Conservation (phyloP, 1,139 yeast species). For the Scheffersomyces insectosa region DNA sequence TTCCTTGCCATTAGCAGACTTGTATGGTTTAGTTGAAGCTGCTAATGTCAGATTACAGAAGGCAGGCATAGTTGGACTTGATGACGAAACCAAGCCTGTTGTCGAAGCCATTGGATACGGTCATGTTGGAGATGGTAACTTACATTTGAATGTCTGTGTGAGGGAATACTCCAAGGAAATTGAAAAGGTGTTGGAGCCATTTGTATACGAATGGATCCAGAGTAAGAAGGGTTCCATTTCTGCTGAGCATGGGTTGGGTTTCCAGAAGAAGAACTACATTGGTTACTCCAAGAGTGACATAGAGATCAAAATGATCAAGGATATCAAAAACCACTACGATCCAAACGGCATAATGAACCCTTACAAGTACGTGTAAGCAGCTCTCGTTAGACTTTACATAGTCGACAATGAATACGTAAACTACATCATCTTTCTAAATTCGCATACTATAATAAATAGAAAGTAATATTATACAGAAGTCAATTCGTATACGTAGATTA, state of each 20-base stretch:
- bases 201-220: slow-evolving; percentile 87
- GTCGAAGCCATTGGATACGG: slow-evolving; percentile 92
- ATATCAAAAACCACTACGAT: slow-evolving; percentile 76
- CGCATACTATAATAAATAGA: slow-evolving; percentile 1
- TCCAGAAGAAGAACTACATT: slow-evolving; percentile 89
- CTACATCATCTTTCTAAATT: background rate
- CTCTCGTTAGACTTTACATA: background rate
- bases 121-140: slow-evolving; percentile 93
- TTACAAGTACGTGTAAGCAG: slow-evolving; percentile 67
- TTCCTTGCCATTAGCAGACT: slow-evolving; percentile 75
- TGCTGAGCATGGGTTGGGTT: slow-evolving; percentile 97
- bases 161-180: slow-evolving; percentile 75
- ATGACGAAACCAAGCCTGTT: slow-evolving; percentile 71
- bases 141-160: slow-evolving; percentile 91
- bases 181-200: slow-evolving; percentile 83
- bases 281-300: slow-evolving; percentile 75
- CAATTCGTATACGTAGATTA: slow-evolving; percentile 5
- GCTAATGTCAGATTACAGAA: slow-evolving; percentile 57
- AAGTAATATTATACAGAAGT: background rate
- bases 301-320: slow-evolving; percentile 73
- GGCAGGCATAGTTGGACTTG: slow-evolving; percentile 62
- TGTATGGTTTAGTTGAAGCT: slow-evolving; percentile 80
- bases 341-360: slow-evolving; percentile 92
- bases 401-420: background rate
- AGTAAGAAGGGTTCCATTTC: slow-evolving; percentile 79